Evolutionary conservation across 1,284 basidiomycete genomes (phyloP).

Genomic region (Irpex sp.): DNA sequence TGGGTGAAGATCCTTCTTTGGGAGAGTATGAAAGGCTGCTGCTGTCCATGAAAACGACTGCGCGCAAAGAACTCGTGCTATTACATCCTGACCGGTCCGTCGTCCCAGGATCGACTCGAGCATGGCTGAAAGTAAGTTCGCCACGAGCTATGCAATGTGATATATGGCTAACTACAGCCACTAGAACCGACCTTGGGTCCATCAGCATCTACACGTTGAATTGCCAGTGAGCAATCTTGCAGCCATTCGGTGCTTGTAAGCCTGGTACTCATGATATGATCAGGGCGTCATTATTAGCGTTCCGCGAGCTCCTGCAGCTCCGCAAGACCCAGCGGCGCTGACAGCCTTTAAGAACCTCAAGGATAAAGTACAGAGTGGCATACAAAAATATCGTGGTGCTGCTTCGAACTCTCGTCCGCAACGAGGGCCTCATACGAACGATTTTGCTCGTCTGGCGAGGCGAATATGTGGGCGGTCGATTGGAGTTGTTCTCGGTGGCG

Average conservation of each 20-base stretch:
- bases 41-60: constrained; percentile 94
- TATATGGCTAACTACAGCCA: constrained; percentile 1
- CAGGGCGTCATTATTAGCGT: constrained; percentile 63
- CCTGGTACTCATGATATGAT: neutral
- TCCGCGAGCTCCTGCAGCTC: constrained; percentile 47
- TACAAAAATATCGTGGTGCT: constrained; percentile 80
- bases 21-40: constrained; percentile 93
- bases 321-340: constrained; percentile 86
- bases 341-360: constrained; percentile 87
- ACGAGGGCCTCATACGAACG: constrained; percentile 77
- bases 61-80: constrained; percentile 92
- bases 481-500: constrained; percentile 92
- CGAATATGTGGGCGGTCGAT: constrained; percentile 91
- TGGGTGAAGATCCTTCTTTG: constrained; percentile 85
- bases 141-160: neutral
- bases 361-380: constrained; percentile 84
- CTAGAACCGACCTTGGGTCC: constrained; percentile 90
- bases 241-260: neutral
- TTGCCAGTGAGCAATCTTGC: constrained; percentile 47
- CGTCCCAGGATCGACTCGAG: constrained; percentile 86
- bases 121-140: constrained; percentile 83
- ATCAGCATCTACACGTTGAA: constrained; percentile 89
- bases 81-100: constrained; percentile 91
- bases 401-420: constrained; percentile 67
- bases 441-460: constrained; percentile 90